phyloP scores from a whole-genome alignment of 371 early-diverging fungal species.

The Rhizopus stolonifer region DNA sequence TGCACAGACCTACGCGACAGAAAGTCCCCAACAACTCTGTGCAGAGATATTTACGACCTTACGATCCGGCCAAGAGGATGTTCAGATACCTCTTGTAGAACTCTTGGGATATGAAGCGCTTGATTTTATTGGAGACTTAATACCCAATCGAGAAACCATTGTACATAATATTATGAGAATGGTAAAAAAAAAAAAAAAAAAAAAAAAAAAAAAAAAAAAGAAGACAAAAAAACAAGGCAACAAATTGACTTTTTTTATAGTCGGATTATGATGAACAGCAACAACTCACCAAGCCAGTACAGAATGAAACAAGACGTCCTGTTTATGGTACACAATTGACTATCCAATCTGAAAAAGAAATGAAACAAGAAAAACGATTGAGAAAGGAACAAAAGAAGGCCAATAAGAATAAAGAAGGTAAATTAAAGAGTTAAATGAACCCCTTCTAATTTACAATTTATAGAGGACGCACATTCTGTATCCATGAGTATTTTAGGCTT shows the following conservation, averaged over 20 bases:
- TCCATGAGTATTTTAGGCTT: conserved; percentile 60
- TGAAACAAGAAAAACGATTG: conserved; percentile 57
- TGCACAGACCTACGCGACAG: conserved; percentile 24
- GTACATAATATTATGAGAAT: conserved; percentile 54
- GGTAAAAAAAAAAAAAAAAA: conserved; percentile 15
- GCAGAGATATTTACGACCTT: conserved; percentile 55
- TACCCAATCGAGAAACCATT: conserved; percentile 48
- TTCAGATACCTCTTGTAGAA: conserved; percentile 69
- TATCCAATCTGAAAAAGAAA: conserved; percentile 73
- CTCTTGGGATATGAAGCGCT: conserved; percentile 76
- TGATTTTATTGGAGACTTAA: conserved; percentile 60
- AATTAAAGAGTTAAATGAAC: neutral
- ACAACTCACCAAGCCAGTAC: conserved; percentile 6
- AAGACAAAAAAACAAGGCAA: neutral
- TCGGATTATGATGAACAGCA: conserved; percentile 24
- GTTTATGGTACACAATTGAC: conserved; percentile 67
- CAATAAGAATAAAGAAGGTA: conserved; percentile 17
- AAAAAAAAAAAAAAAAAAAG: neutral
- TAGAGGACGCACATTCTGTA: conserved; percentile 51
- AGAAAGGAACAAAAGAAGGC: conserved; percentile 74
- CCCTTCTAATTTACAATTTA: neutral
- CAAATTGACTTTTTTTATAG: conserved; percentile 4
- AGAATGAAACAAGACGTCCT: conserved; percentile 29
- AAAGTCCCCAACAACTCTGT: conserved; percentile 43
- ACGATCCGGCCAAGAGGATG: conserved; percentile 56